These are phyloP conservation scores for Pichia sp. DNA, from an alignment of 1,139 yeast genomes.

Conservation along the genomic window DNA sequence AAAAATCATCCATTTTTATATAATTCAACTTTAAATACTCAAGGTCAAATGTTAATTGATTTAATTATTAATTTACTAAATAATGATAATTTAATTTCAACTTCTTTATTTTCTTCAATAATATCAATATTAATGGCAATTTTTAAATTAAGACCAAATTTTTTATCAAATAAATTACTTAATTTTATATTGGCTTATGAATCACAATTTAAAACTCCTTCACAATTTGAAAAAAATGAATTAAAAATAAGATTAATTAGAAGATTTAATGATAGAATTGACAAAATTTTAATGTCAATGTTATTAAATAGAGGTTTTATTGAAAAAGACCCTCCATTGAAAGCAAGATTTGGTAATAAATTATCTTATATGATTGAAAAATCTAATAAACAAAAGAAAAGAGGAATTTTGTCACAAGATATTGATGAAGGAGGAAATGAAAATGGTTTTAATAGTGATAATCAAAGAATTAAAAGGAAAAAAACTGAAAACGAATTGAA, in stretches of 20 bases:
- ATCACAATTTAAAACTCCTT: conserved; percentile 25
- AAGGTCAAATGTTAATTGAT: conserved; percentile 66
- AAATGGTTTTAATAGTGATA: conserved; percentile 9
- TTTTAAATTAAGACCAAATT: conserved; percentile 52
- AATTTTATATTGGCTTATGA: conserved; percentile 32
- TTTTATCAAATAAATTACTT: conserved; percentile 38
- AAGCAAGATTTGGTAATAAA: conserved; percentile 29
- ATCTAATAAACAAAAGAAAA: conserved; percentile 23
- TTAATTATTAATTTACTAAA: conserved; percentile 50
- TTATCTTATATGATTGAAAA: conserved; percentile 26
- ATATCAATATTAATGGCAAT: conserved; percentile 47
- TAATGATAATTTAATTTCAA: conserved; percentile 46
- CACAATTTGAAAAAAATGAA: conserved; percentile 28
- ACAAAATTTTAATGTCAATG: conserved; percentile 27
- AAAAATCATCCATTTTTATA: conserved; percentile 64
- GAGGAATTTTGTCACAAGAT: conserved; percentile 22
- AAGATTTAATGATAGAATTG: conserved; percentile 43
- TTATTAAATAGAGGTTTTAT: conserved; percentile 37
- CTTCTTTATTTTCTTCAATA: conserved; percentile 52
- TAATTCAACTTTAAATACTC: conserved; percentile 53
- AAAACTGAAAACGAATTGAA: conserved; percentile 18
- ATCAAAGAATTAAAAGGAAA: conserved; percentile 16
- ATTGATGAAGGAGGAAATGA: conserved; percentile 17
- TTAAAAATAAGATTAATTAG: conserved; percentile 37
- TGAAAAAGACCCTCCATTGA: conserved; percentile 31